These are phyloP conservation scores for Leccinum variicolor DNA, from an alignment of 768 basidiomycete genomes.

Conservation along the genomic window DNA sequence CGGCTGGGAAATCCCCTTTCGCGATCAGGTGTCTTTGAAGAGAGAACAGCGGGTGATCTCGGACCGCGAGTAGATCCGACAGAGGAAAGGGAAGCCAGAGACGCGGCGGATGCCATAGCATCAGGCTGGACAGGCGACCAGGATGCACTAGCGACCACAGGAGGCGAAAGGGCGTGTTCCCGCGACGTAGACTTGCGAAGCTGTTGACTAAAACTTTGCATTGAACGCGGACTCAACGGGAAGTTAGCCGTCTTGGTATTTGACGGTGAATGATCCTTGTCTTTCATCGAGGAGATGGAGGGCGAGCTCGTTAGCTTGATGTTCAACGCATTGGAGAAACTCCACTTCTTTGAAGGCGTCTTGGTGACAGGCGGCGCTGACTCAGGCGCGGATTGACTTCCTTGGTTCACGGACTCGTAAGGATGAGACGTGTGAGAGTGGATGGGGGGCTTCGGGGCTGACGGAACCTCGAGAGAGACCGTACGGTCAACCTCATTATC, in stretches of 20 bases:
- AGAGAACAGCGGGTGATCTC: constrained; percentile 39
- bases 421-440: constrained; percentile 34
- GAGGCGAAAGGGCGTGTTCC: constrained; percentile 51
- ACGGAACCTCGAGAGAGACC: constrained; percentile 51
- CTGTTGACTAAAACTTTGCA: constrained; percentile 60
- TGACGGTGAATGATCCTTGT: constrained; percentile 35
- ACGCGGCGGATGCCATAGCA: constrained; percentile 77
- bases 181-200: constrained; percentile 67
- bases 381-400: constrained; percentile 40
- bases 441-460: constrained; percentile 20
- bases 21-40: constrained; percentile 64
- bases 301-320: constrained; percentile 69
- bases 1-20: constrained; percentile 51
- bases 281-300: constrained; percentile 51
- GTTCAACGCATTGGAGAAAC: constrained; percentile 83
- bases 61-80: constrained; percentile 59
- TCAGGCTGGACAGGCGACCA: constrained; percentile 74
- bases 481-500: constrained; percentile 48
- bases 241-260: constrained; percentile 49
- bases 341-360: constrained; percentile 96
- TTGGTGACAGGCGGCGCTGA: constrained; percentile 50
- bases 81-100: constrained; percentile 71
- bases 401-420: constrained; percentile 37
- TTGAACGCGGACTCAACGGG: constrained; percentile 64
- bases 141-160: constrained; percentile 39